Conservation (phyloP, 2,329 filamentous ascomycete genomes). For the Fusarium kyushuense region DNA sequence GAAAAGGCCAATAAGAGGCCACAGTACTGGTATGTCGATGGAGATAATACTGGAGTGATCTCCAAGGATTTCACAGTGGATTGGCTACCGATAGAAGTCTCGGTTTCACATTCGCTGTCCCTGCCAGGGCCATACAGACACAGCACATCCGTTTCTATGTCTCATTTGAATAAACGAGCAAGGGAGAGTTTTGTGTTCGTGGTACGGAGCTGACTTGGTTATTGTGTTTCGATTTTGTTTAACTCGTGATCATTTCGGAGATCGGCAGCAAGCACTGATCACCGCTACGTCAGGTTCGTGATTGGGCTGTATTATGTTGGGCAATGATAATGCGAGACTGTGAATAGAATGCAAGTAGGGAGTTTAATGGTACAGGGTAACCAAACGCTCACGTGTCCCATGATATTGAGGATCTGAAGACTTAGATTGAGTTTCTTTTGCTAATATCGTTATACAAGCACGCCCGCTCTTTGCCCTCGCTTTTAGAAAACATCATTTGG, state of each 20-base stretch:
- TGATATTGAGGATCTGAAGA: background rate
- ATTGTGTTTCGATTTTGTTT: conserved; percentile 4
- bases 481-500: background rate
- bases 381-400: background rate
- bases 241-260: conserved; percentile 14
- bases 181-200: background rate
- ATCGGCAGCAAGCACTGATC: conserved; percentile 33
- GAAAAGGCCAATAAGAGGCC: background rate
- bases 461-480: background rate
- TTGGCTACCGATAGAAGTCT: background rate
- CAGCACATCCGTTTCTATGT: background rate
- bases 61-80: background rate
- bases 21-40: background rate
- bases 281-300: conserved; percentile 8
- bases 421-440: background rate
- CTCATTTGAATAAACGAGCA: background rate
- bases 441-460: background rate
- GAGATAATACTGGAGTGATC: background rate
- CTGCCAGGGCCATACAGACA: background rate
- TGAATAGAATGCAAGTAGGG: background rate
- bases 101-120: background rate
- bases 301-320: conserved; percentile 17
- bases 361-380: conserved; percentile 18
- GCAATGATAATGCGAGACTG: background rate
- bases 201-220: background rate